Percentiles rank a stretch among this genome's conserved stretches.
phyloP scores from a whole-genome alignment of 176 grass and related monocot species.

The Oryza rufipogon region DNA sequence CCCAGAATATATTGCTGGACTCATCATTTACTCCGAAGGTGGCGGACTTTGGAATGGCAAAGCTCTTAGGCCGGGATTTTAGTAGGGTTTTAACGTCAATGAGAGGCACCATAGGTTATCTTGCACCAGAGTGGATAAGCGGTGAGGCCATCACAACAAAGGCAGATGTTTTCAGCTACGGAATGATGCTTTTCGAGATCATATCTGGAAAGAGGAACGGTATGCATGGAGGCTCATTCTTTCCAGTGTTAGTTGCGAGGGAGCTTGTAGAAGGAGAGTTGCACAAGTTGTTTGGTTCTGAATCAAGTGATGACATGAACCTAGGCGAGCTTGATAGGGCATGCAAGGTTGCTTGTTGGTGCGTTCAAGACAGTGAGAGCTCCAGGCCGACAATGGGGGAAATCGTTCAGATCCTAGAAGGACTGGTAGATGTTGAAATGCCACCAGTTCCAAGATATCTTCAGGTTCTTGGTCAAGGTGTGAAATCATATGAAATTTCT shows the following conservation, averaged over 20 bases:
- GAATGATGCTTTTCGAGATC: slow-evolving; percentile 53
- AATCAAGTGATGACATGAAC: background rate
- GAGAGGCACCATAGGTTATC: slow-evolving; percentile 42
- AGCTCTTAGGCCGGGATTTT: slow-evolving; percentile 40
- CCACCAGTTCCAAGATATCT: slow-evolving; percentile 44
- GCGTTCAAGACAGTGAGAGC: slow-evolving; percentile 38
- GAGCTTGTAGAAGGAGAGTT: slow-evolving; percentile 28
- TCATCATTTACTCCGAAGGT: slow-evolving; percentile 42
- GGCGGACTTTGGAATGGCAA: slow-evolving; percentile 42
- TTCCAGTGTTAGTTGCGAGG: slow-evolving; percentile 27
- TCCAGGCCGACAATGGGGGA: slow-evolving; percentile 46
- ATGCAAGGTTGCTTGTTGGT: slow-evolving; percentile 50
- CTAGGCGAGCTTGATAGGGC: slow-evolving; percentile 32
- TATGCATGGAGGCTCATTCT: slow-evolving; percentile 2
- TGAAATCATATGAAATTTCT: slow-evolving; percentile 1
- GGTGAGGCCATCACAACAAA: slow-evolving; percentile 46
- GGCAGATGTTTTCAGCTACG: slow-evolving; percentile 52
- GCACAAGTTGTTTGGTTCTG: background rate
- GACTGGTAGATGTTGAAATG: slow-evolving; percentile 30
- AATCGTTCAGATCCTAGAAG: slow-evolving; percentile 45
- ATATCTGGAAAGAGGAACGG: slow-evolving; percentile 41
- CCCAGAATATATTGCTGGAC: slow-evolving; percentile 52
- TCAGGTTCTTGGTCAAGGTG: slow-evolving; percentile 20
- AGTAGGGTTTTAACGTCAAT: slow-evolving; percentile 46
- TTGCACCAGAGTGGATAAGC: slow-evolving; percentile 52